Base-by-base conservation (phyloP, 2,329 filamentous ascomycete genomes). In the Xylariaceae sp. region DNA sequence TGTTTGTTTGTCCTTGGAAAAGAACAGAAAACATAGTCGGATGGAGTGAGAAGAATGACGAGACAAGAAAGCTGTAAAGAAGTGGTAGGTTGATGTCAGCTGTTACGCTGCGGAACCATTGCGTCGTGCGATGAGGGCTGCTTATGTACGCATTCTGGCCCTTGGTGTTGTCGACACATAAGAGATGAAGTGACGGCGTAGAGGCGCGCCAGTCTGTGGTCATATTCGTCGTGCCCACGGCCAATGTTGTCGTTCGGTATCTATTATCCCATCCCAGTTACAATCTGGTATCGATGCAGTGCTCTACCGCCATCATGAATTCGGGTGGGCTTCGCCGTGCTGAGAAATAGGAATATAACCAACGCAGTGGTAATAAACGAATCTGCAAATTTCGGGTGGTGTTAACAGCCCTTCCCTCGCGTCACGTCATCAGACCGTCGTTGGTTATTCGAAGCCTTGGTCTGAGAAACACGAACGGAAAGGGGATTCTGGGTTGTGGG, bases 161-260 rank as follows among this genome's bases (percentile, higher is more conserved):
- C 53, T 48, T 52, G 46, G 51, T 55, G 49, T 53, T 47, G 36
- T 63, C 62, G 63, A 44, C 52, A 68, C 61, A 68, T 67, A 67
- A 54, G 59, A 67, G 60, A 66, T 63, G 58, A 60, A 57, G 56
- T 63, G 66, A 66, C 63, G 61, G 65, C 67, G 63, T 66, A 67
- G 65, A 65, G 61, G 65, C 64, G 65, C 62, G 61, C 66, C 65
- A 67, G 60, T 65, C 65, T 63, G 66, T 67, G 66, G 65, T 65
- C 53, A 53, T 47, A 54, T 58, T 60, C 50, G 56, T 62, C 63
- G 54, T 60, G 60, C 54, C 51, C 37, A 48, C 50, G 55, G 53
- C 50, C 49, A 51, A 54, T 44, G 34, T 48, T 18, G 18, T 53
- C 21, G 32, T 49, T 45, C 32, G 21, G 32, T 59, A 45, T 58